These are phyloP conservation scores for Drechslerella coelobrocha DNA, from an alignment of 2,329 filamentous ascomycete genomes.

Conservation along the genomic window DNA sequence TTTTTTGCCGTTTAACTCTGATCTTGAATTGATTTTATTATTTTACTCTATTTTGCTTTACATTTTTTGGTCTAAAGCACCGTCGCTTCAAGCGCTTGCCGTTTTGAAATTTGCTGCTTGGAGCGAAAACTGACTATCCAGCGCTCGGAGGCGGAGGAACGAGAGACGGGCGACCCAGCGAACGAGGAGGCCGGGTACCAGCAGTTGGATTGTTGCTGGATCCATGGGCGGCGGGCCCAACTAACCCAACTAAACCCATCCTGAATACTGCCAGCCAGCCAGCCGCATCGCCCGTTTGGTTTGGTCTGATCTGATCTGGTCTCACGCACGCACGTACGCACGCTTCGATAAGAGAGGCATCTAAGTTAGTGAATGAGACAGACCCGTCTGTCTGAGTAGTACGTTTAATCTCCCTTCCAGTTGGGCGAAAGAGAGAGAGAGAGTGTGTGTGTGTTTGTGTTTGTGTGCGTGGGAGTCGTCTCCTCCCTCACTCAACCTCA, in stretches of 20 bases:
- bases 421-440: too few relatives aligned
- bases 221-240: not conserved
- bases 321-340: too few relatives aligned
- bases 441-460: not conserved
- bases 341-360: too few relatives aligned
- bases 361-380: too few relatives aligned
- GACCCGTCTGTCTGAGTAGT: too few relatives aligned
- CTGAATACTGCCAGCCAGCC: too few relatives aligned
- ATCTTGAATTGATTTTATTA: too few relatives aligned
- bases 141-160: constrained; percentile 9
- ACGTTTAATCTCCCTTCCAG: too few relatives aligned
- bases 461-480: not conserved
- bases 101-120: not conserved
- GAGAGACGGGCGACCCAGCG: constrained; percentile 3
- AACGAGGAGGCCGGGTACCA: constrained; percentile 7
- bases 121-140: not conserved
- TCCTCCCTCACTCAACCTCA: not conserved
- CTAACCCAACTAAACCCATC: not conserved
- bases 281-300: not conserved
- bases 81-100: not conserved
- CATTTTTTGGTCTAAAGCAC: too few relatives aligned
- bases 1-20: too few relatives aligned
- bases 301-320: too few relatives aligned
- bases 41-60: too few relatives aligned
- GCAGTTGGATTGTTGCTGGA: constrained; percentile 5